Evolutionary conservation across 176 grass and related monocot species (phyloP).

Genomic region (Eragrostis nindensis): DNA sequence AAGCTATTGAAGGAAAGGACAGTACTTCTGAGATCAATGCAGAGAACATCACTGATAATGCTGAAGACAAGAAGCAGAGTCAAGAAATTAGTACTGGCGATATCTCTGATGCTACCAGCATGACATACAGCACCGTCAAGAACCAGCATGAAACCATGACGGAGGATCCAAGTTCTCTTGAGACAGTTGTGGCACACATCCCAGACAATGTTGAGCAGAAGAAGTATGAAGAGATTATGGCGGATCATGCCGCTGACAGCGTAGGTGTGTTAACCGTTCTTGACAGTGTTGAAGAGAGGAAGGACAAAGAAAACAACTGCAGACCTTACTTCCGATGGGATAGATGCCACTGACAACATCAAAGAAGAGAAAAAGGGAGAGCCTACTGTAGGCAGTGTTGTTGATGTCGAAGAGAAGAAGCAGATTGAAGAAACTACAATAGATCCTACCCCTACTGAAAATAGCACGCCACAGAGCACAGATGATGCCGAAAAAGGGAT

Average conservation of each 20-base stretch:
- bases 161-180: background rate
- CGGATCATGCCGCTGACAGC: background rate
- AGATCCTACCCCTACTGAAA: slow-evolving; percentile 21
- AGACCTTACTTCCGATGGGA: background rate
- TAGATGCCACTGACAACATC: background rate
- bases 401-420: background rate
- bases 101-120: slow-evolving; percentile 4
- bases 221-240: background rate
- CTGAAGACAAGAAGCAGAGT: slow-evolving; percentile 32
- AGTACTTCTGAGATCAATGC: slow-evolving; percentile 17
- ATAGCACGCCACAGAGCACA: background rate
- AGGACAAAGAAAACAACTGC: background rate
- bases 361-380: slow-evolving; percentile 10
- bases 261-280: background rate
- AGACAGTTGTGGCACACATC: background rate
- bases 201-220: slow-evolving; percentile 10
- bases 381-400: background rate
- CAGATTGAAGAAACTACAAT: background rate
- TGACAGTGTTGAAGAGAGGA: background rate
- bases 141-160: background rate
- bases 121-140: background rate
- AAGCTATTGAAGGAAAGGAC: slow-evolving; percentile 34
- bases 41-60: slow-evolving; percentile 11
- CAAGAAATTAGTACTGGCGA: slow-evolving; percentile 31
- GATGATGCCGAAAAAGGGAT: background rate